Percentiles rank a stretch among this genome's conserved stretches.
Evolutionary conservation across 2,329 filamentous ascomycete species (phyloP).

Genomic region (Stemphylium vesicarium): DNA sequence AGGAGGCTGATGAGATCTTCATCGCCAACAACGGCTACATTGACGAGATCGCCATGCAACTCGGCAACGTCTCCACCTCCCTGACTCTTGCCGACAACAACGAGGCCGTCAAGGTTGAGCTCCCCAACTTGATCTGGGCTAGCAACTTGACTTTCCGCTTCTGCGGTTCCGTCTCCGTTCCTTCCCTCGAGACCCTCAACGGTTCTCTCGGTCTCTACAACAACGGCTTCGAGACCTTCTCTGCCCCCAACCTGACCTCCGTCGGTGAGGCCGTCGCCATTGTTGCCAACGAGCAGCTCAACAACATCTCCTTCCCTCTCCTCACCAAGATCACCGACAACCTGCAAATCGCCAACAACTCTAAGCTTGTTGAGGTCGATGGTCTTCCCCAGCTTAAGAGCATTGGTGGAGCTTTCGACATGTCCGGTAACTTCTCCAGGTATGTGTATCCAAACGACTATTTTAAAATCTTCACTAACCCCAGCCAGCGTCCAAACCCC

Average conservation of each 20-base stretch:
- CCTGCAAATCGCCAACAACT: conserved; percentile 91
- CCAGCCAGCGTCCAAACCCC: conserved; percentile 71
- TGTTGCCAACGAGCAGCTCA: conserved; percentile 62
- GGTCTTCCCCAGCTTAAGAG: conserved; percentile 72
- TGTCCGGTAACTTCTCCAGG: conserved; percentile 83
- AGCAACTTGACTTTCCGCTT: conserved; percentile 84
- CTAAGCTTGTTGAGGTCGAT: conserved; percentile 67
- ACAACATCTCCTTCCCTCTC: conserved; percentile 77
- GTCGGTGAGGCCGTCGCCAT: conserved; percentile 66
- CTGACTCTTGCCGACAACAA: conserved; percentile 84
- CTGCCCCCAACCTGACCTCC: conserved; percentile 72
- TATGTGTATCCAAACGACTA: conserved; percentile 57
- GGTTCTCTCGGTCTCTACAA: conserved; percentile 84
- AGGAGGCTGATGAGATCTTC: conserved; percentile 73
- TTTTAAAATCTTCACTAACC: conserved; percentile 38
- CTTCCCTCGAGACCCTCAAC: conserved; percentile 74
- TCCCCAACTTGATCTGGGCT: conserved; percentile 80
- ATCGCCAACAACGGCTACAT: conserved; percentile 87
- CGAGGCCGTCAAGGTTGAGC: conserved; percentile 69
- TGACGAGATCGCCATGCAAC: conserved; percentile 74
- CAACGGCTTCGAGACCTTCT: conserved; percentile 70
- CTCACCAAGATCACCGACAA: conserved; percentile 76
- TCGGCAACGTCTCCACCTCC: conserved; percentile 74
- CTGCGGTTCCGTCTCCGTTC: conserved; percentile 74
- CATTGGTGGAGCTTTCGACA: conserved; percentile 79